Base-by-base conservation (phyloP, 2,329 filamentous ascomycete genomes). In the Oidium heveae region DNA sequence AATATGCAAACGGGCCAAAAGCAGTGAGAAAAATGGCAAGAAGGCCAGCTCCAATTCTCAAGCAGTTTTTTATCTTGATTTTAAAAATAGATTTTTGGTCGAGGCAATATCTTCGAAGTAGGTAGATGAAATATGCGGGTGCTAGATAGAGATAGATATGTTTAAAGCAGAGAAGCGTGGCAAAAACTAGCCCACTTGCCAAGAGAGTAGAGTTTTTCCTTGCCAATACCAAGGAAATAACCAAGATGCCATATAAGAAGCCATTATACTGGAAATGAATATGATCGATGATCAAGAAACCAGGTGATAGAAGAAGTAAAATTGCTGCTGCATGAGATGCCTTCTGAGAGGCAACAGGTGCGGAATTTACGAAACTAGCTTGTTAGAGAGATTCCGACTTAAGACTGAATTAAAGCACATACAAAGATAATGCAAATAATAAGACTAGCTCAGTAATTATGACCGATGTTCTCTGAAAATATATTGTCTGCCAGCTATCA, bases 181-280 rank as follows among this genome's bases (percentile, higher is more conserved):
- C 88, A 66, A 96, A 98, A 7, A 87, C 68, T 1, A 94, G 70
- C 0, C 87, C 91, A 61, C 87, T 91, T 49, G 73, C 71, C 13
- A 96, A 74, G 36, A 91, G 71, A 0, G 84, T 84, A 2, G 82
- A 82, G 63, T 76, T 78, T 61, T 81, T 78, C 53, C 86, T 80
- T 7, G 87, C 86, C 56, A 93, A 70, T 1, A 93, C 83, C 51
- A 98, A 74, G 2, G 91, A 96, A 54, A 89, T 73, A 39, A 96
- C 76, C 53, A 98, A 72, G 46, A 96, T 71, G 39, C 91, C 91
- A 66, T 96, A 98, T 69, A 98, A 79, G 69, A 88, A 87, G 43
- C 91, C 89, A 70, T 98, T 98, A 71, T 98, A 98, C 71, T 98
- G 91, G 67, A 98, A 98, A 67, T 95, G 88, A 59, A 95, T 89